Conservation (phyloP, 1,284 basidiomycete species). For the Fomes fomentarius region DNA sequence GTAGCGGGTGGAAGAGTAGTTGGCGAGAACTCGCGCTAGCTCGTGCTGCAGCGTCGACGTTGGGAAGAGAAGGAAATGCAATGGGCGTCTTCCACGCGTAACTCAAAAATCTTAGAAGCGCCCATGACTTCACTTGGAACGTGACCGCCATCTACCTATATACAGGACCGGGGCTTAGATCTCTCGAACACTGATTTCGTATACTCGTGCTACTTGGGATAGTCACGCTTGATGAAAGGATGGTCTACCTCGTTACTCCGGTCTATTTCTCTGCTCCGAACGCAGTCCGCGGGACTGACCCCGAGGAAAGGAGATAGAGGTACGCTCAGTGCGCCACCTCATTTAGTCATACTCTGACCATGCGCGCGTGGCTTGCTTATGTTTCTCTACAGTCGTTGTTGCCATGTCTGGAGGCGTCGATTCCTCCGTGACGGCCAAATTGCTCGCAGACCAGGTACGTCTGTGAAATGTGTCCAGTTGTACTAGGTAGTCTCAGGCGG, state of each 20-base stretch:
- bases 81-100: neutral
- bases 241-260: constrained; percentile 26
- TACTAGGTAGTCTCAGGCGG: too few species aligned
- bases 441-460: constrained; percentile 71
- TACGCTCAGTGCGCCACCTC: constrained; percentile 5
- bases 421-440: constrained; percentile 81
- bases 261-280: constrained; percentile 25
- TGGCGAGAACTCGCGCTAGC: neutral
- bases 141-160: neutral
- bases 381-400: constrained; percentile 65
- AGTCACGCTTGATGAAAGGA: constrained; percentile 23
- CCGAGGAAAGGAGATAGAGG: constrained; percentile 32
- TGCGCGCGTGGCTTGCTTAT: neutral
- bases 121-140: constrained; percentile 4
- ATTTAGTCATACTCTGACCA: neutral
- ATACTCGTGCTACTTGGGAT: neutral
- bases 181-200: too few species aligned
- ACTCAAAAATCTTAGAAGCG: constrained; percentile 1
- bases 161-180: too few species aligned
- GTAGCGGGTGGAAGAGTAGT: neutral
- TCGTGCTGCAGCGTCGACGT: neutral
- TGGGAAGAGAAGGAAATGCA: too few species aligned
- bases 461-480: neutral
- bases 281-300: constrained; percentile 19
- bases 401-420: constrained; percentile 98